Base-by-base conservation (phyloP, 495 filamentous ascomycete species). In the Mytilinidion resinicola region DNA sequence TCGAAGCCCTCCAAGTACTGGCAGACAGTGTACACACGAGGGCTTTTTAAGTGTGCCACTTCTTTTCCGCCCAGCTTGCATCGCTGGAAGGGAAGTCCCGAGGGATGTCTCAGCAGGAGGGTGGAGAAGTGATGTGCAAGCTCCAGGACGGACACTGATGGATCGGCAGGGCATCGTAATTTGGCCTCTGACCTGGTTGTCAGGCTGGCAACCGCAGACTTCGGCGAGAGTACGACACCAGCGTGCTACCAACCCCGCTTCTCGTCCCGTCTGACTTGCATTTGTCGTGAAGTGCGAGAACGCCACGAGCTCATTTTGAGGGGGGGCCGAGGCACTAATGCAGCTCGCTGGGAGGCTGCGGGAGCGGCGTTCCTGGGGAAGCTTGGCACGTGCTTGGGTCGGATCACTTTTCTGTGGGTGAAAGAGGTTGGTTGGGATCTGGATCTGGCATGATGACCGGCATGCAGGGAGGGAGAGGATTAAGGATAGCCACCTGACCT, bases 181-280 rank as follows among this genome's bases (percentile, higher is more conserved):
- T 30, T 30, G 25, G 25, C 25, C 25, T 30, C 25, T 6, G 25
- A 30, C 25, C 25, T 30, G 25, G 25, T 6, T 30, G 25, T 30
- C 25, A 30, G 25, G 25, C 25, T 30, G 25, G 25, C 25, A 30
- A 30, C 25, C 2, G 25, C 25, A 30, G 25, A 30, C 25, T 30
- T 6, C 6, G 3, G 25, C 6, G 25, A 33, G 48, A 53, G 25
- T 53, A 41, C 50, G 19, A 53, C 50, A 10, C 37, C 34, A 33
- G 34, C 50, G 35, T 64, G 61, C 36, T 47, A 64, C 61, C 36
- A 51, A 54, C 62, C 62, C 62, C 62, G 62, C 62, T 60, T 57
- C 41, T 57, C 48, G 35, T 19, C 25, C 21, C 42, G 19, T 15
- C 57, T 37, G 51, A 35, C 9, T 12, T 46, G 38, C 30, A 44